Evolutionary conservation across 306 rosid species (phyloP).

Genomic region (Fagus sylvatica): DNA sequence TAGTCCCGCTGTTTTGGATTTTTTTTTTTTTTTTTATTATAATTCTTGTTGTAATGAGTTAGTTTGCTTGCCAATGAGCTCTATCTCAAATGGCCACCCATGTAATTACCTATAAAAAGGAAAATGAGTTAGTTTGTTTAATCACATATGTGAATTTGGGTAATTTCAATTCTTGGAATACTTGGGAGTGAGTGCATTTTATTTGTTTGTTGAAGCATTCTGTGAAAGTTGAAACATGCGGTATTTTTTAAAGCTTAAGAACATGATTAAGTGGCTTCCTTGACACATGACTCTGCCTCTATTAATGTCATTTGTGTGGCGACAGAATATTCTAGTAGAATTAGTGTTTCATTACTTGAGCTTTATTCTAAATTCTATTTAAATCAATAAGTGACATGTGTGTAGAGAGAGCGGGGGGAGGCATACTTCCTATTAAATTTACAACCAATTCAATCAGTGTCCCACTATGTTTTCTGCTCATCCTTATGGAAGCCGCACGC

Average conservation of each 20-base stretch:
- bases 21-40: not conserved
- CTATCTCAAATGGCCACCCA: too few species aligned
- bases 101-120: too few species aligned
- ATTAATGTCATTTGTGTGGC: not conserved
- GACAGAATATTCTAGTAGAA: not conserved
- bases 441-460: not conserved
- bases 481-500: not conserved
- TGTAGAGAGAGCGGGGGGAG: not conserved
- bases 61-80: not conserved
- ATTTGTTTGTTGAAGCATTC: not conserved
- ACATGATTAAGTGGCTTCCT: not conserved
- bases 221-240: not conserved
- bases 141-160: not conserved
- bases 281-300: not conserved
- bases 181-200: not conserved
- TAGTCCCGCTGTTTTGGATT: not conserved
- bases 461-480: not conserved
- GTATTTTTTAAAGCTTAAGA: not conserved
- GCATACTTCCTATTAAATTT: not conserved
- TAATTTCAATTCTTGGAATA: not conserved
- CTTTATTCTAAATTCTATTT: not conserved
- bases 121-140: not conserved
- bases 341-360: not conserved
- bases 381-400: not conserved
- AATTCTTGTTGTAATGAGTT: not conserved